Base-by-base conservation (phyloP, 345 rosid genomes). In the Camelina laxa region DNA sequence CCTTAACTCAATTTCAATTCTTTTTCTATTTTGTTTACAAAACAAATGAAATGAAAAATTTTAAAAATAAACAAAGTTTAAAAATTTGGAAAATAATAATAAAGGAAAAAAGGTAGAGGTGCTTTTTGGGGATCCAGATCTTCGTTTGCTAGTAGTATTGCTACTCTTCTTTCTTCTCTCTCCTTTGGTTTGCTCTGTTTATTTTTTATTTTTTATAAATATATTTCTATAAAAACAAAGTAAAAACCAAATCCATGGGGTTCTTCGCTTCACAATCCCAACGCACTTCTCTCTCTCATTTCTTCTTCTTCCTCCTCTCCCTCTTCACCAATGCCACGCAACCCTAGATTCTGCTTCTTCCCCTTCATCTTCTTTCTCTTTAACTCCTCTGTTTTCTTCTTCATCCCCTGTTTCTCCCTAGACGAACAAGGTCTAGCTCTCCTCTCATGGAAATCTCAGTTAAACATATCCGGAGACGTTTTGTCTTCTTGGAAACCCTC, bases 361-460 rank as follows among this genome's bases (percentile, higher is more conserved):
- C 80, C 80, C 80, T 83, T 85, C 12, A 31, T 80, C 77, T 82
- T 88, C 11, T 50, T 88, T 60, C 56, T 87, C 9, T 81, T 79
- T 12, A 66, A 33, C 80, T 79, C 76, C 72, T 75, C 79, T 75
- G 69, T 60, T 68, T 76, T 84, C 79, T 67, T 85, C 53, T 76
- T 85, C 72, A 80, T 33, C 79, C 51, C 77, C 72, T 82, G 89
- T 84, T 72, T 73, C 71, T 86, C 95, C 71, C 55, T 91, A 49
- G 88, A 91, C 74, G 87, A 83, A 38, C 87, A 93, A 48, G 88
- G 89, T 47, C 86, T 82, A 75, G 88, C 87, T 80, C 93, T 93
- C 33, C 72, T 91, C 12, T 59, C 88, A 81, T 93, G 98, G 98
- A 93, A 88, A 82, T 76, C 83, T 78, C 78, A 80, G 68, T 61